These are phyloP conservation scores for Bassia scoparia DNA, from an alignment of 148 eudicot species.

Conservation along the genomic window DNA sequence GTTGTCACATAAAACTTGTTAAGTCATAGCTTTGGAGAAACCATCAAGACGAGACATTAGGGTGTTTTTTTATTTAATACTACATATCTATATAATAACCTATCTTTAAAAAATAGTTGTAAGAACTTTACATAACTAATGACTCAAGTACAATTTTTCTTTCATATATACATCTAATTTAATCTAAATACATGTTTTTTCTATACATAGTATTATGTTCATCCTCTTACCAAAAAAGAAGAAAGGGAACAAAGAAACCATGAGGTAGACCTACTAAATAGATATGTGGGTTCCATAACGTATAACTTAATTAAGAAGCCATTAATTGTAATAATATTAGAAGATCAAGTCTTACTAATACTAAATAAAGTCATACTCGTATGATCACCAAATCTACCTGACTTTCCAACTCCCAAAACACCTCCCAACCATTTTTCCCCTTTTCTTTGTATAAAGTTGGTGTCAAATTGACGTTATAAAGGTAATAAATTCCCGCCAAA, in stretches of 20 bases:
- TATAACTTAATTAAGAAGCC: not conserved
- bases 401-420: conserved; percentile 21
- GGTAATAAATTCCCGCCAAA: conserved; percentile 31
- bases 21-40: too few species aligned
- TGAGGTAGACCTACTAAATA: not conserved
- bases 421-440: not conserved
- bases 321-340: not conserved
- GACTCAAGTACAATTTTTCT: too few species aligned
- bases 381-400: conserved; percentile 33
- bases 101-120: too few species aligned
- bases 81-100: too few species aligned
- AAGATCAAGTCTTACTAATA: too few species aligned
- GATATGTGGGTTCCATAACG: not conserved
- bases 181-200: too few species aligned
- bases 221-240: not conserved
- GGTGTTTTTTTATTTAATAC: too few species aligned
- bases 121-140: too few species aligned
- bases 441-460: conserved; percentile 1
- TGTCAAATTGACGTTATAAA: conserved; percentile 28
- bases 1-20: too few species aligned
- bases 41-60: too few species aligned
- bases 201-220: not conserved
- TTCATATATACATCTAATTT: too few species aligned
- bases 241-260: not conserved
- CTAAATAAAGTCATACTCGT: not conserved